These are phyloP conservation scores for Fagopyrum homotropicum DNA, from an alignment of 148 eudicot species.

Conservation along the genomic window DNA sequence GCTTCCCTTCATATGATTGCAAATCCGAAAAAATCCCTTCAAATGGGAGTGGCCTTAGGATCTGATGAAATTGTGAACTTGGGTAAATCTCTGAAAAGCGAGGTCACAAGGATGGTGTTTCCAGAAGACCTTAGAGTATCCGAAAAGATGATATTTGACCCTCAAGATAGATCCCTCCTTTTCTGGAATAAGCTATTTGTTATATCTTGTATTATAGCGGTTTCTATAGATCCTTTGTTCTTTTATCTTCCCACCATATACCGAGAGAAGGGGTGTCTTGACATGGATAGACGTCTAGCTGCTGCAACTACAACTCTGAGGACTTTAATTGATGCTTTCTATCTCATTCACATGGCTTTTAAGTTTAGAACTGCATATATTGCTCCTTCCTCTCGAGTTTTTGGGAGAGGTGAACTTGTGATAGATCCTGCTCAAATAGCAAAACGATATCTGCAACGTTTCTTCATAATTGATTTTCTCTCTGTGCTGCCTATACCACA, in stretches of 20 bases:
- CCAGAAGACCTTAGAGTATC: constrained; percentile 65
- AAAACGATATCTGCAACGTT: constrained; percentile 30
- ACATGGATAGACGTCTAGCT: constrained; percentile 36
- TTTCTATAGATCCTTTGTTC: constrained; percentile 56
- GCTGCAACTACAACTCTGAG: constrained; percentile 25
- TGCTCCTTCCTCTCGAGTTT: constrained; percentile 46
- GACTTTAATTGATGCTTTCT: constrained; percentile 31
- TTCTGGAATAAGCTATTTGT: constrained; percentile 54
- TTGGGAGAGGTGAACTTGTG: constrained; percentile 47
- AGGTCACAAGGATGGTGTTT: constrained; percentile 40
- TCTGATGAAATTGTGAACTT: constrained; percentile 43
- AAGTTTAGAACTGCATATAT: constrained; percentile 42
- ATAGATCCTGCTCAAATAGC: constrained; percentile 42
- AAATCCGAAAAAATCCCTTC: constrained; percentile 35
- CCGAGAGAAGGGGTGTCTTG: constrained; percentile 33
- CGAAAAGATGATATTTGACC: constrained; percentile 47
- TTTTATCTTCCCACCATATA: constrained; percentile 48
- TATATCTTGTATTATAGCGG: constrained; percentile 42
- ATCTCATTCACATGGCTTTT: constrained; percentile 32
- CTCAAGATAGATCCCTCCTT: constrained; percentile 55
- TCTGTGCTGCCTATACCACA: constrained; percentile 42
- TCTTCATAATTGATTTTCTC: constrained; percentile 36
- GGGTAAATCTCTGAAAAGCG: constrained; percentile 39
- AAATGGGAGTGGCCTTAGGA: constrained; percentile 33
- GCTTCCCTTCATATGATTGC: neutral